Percentiles rank a stretch among this genome's conserved stretches.
These are phyloP conservation scores for Tephrocybe sp. DNA, from an alignment of 768 basidiomycete species.

Conservation along the genomic window DNA sequence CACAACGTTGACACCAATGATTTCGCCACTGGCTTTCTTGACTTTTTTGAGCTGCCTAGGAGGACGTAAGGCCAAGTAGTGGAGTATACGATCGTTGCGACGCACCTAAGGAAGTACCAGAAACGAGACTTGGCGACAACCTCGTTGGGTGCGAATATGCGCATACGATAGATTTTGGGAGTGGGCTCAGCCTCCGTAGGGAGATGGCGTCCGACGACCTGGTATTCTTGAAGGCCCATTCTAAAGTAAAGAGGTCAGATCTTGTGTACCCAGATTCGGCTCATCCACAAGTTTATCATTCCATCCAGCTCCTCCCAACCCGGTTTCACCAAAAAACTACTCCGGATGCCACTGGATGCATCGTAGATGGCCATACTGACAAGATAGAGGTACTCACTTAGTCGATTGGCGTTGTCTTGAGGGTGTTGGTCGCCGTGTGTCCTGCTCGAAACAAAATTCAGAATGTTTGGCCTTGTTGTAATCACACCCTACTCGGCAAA, in stretches of 20 bases:
- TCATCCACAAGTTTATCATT: conserved; percentile 21
- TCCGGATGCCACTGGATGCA: background rate
- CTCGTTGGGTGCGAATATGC: conserved; percentile 98
- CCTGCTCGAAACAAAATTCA: conserved; percentile 8
- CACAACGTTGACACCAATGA: conserved; percentile 97
- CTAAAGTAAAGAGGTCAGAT: conserved; percentile 24
- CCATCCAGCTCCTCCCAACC: conserved; percentile 27
- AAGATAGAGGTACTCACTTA: conserved; percentile 30
- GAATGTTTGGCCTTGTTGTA: conserved; percentile 16
- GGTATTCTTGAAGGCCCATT: conserved; percentile 90
- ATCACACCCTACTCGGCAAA: conserved; percentile 8
- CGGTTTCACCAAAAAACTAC: conserved; percentile 13
- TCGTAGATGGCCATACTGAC: background rate
- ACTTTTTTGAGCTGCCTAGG: conserved; percentile 94
- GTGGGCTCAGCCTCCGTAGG: conserved; percentile 91
- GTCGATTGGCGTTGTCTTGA: conserved; percentile 36
- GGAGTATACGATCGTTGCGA: background rate
- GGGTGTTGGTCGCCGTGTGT: conserved; percentile 17
- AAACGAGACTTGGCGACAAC: conserved; percentile 99
- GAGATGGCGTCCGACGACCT: conserved; percentile 96
- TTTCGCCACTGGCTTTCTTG: conserved; percentile 99
- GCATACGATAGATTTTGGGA: conserved; percentile 99
- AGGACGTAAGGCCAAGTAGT: background rate
- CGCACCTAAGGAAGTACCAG: conserved; percentile 98
- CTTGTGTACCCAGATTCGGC: conserved; percentile 11